Conservation (phyloP, 768 basidiomycete species). For the Amanita thiersii region DNA sequence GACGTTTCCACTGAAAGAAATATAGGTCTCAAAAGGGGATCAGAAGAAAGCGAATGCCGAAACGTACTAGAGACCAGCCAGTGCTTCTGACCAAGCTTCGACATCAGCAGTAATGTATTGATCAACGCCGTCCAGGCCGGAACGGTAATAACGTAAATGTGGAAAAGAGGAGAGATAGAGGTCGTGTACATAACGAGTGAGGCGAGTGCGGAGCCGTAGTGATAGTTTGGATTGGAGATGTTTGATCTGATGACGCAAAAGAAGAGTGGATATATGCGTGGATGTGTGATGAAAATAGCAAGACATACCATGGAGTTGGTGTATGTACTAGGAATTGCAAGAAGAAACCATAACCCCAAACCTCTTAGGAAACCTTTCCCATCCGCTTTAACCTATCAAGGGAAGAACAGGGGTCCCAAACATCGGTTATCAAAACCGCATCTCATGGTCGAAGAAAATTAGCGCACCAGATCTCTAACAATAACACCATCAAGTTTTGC, state of each 20-base stretch:
- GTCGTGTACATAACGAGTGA: conserved; percentile 88
- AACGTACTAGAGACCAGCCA: conserved; percentile 82
- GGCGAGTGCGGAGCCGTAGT: conserved; percentile 71
- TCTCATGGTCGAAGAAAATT: neutral
- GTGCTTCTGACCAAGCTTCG: conserved; percentile 78
- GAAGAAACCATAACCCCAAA: conserved; percentile 78
- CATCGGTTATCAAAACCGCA: too few species aligned
- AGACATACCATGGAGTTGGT: conserved; percentile 87
- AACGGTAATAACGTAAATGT: conserved; percentile 62
- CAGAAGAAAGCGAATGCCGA: neutral
- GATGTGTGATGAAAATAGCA: neutral
- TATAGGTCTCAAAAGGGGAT: neutral
- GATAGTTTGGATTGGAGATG: conserved; percentile 85
- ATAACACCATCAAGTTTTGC: conserved; percentile 86
- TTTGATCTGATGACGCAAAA: conserved; percentile 48
- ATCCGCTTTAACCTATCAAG: conserved; percentile 71
- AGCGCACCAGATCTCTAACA: conserved; percentile 71
- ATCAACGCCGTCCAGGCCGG: conserved; percentile 66
- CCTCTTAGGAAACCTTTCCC: conserved; percentile 77
- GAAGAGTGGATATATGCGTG: neutral
- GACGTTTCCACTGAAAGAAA: conserved; percentile 66
- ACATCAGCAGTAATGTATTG: conserved; percentile 94
- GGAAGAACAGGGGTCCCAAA: too few species aligned
- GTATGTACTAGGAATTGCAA: conserved; percentile 90
- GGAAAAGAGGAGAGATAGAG: conserved; percentile 78